A percentile compares a stretch with the other conserved stretches of the same genome.
These are phyloP conservation scores for Triangularia setosa DNA, from an alignment of 2,329 filamentous ascomycete genomes.

Conservation along the genomic window DNA sequence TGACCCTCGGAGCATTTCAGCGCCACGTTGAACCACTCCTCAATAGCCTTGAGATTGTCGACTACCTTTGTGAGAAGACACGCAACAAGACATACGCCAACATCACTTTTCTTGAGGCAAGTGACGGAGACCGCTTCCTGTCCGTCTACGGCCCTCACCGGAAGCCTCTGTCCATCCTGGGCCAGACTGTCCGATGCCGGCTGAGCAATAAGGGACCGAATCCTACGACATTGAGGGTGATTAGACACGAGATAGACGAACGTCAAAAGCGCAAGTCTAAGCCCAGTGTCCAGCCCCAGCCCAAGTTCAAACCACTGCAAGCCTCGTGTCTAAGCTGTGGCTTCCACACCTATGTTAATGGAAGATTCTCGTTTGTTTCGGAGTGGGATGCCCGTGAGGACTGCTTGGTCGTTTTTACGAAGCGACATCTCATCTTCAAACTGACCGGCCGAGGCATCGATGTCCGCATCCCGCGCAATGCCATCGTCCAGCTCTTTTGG, in stretches of 20 bases:
- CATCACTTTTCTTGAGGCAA: slow-evolving; percentile 40
- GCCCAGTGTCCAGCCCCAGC: not conserved
- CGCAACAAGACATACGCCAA: slow-evolving; percentile 33
- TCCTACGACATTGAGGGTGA: slow-evolving; percentile 19
- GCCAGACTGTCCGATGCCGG: slow-evolving; percentile 30
- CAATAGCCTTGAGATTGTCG: slow-evolving; percentile 36
- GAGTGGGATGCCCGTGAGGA: slow-evolving; percentile 36
- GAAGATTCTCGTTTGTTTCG: slow-evolving; percentile 40
- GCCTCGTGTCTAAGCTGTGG: slow-evolving; percentile 35
- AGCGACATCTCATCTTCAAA: slow-evolving; percentile 39
- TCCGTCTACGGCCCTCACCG: slow-evolving; percentile 29
- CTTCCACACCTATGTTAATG: slow-evolving; percentile 40
- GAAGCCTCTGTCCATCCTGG: slow-evolving; percentile 29
- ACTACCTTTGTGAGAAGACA: slow-evolving; percentile 44
- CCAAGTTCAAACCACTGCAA: slow-evolving; percentile 4
- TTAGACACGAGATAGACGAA: slow-evolving; percentile 23
- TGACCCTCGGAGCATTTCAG: slow-evolving; percentile 37
- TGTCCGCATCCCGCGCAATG: slow-evolving; percentile 48
- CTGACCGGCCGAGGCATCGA: slow-evolving; percentile 29
- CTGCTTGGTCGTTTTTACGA: slow-evolving; percentile 41
- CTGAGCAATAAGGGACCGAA: slow-evolving; percentile 18
- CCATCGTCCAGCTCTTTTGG: slow-evolving; percentile 44
- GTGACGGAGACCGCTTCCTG: slow-evolving; percentile 43
- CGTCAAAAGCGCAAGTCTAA: not conserved
- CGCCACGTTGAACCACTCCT: slow-evolving; percentile 40